These are phyloP conservation scores for Sarocladium brachiariae DNA, from an alignment of 2,329 filamentous ascomycete genomes.

Conservation along the genomic window DNA sequence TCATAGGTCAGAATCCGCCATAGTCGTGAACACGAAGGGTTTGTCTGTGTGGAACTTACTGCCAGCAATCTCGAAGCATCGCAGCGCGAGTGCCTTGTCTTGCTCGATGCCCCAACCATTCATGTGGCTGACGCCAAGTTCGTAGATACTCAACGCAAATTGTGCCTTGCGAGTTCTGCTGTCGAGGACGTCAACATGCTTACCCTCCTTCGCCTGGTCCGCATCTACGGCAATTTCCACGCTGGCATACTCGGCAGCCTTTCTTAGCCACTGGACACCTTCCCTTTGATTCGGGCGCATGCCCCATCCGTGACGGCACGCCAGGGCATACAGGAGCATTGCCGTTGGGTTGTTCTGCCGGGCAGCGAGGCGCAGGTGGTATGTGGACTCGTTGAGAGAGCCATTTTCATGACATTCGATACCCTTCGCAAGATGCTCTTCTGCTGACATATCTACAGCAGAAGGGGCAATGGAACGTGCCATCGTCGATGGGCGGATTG, in stretches of 20 bases:
- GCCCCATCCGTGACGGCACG: slow-evolving; percentile 94
- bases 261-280: slow-evolving; percentile 85
- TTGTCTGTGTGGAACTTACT: slow-evolving; percentile 42
- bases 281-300: slow-evolving; percentile 90
- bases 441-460: slow-evolving; percentile 65
- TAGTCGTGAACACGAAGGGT: background rate
- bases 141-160: slow-evolving; percentile 92
- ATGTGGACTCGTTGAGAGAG: slow-evolving; percentile 86
- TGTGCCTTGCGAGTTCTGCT: slow-evolving; percentile 82
- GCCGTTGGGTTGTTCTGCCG: slow-evolving; percentile 80
- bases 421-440: slow-evolving; percentile 85
- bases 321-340: slow-evolving; percentile 93
- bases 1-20: slow-evolving; percentile 1
- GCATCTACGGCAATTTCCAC: slow-evolving; percentile 80
- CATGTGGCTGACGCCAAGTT: slow-evolving; percentile 93
- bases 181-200: slow-evolving; percentile 58
- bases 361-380: slow-evolving; percentile 86
- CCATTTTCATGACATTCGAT: slow-evolving; percentile 87
- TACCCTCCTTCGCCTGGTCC: slow-evolving; percentile 55
- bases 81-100: slow-evolving; percentile 78
- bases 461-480: slow-evolving; percentile 43
- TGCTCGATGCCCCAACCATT: slow-evolving; percentile 97
- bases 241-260: slow-evolving; percentile 78
- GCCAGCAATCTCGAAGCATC: slow-evolving; percentile 94
- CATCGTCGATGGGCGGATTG: slow-evolving; percentile 35